phyloP scores from a whole-genome alignment of 164 flowering plant genomes.

The Aristolochia californica region DNA sequence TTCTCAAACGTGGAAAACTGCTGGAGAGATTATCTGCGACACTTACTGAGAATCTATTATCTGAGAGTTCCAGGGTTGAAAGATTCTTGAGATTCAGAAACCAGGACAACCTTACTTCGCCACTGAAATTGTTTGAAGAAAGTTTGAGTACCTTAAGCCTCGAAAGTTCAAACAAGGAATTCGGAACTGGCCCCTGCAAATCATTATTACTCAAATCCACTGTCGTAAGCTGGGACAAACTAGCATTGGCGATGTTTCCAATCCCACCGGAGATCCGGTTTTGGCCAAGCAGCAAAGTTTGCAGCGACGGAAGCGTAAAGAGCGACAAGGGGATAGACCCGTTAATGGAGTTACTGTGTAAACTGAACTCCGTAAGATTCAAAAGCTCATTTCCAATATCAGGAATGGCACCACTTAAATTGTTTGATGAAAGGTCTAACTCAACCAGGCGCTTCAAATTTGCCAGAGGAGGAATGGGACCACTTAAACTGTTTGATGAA shows the following conservation, averaged over 20 bases:
- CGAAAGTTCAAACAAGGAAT: conserved; percentile 12
- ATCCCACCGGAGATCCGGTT: conserved; percentile 26
- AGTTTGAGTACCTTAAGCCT: conserved; percentile 16
- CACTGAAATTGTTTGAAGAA: conserved; percentile 29
- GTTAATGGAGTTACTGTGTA: conserved; percentile 24
- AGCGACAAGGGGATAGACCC: conserved; percentile 34
- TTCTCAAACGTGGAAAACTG: conserved; percentile 16
- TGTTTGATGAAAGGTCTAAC: conserved; percentile 39
- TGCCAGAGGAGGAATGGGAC: conserved; percentile 19
- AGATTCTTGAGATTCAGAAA: conserved; percentile 19
- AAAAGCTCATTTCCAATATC: conserved; percentile 16
- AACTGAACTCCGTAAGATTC: conserved; percentile 17
- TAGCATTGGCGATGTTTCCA: conserved; percentile 7
- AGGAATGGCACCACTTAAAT: conserved; percentile 30
- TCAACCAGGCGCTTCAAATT: conserved; percentile 19
- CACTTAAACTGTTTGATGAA: conserved; percentile 28
- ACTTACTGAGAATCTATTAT: conserved; percentile 12
- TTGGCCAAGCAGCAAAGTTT: conserved; percentile 15
- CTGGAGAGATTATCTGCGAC: neutral
- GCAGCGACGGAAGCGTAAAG: conserved; percentile 27
- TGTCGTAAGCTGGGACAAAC: conserved; percentile 10
- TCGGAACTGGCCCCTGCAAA: conserved; percentile 27
- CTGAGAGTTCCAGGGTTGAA: conserved; percentile 25
- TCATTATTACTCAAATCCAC: conserved; percentile 19
- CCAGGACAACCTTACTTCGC: conserved; percentile 5